Base-by-base conservation (phyloP, 176 grass and related monocot genomes). In the Melocanna baccifera region DNA sequence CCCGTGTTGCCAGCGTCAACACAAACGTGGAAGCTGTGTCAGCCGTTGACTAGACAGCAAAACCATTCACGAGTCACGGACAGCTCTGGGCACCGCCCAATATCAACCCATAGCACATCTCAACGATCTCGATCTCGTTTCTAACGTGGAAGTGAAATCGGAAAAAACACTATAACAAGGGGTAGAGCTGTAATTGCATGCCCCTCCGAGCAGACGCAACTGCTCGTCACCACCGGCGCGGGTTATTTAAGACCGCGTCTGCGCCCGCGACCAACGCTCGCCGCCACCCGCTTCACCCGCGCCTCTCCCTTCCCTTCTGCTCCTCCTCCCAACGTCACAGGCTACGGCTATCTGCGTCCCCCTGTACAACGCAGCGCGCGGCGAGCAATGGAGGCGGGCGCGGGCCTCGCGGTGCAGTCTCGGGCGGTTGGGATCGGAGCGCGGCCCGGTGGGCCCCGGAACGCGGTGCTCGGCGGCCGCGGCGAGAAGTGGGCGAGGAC, bases 361-460 rank as follows among this genome's bases (percentile, higher is more conserved):
- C 12, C 64, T 23, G 14, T 25, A 25, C 52, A 41, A 5, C 37
- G 7, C 53, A 53, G 62, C 12, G 45, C 23, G 25, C 64, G 12
- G 48, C 48, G 14, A 15, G 65, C 62, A 64, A 88, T 88, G 86
- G 86, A 88, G 86, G 78, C 70, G 15, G 25, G 32, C 14, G 72
- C 72, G 50, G 71, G 85, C 28, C n/a, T 87, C 16, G 74, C 74
- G 56, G 55, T 79, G 81, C 74, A 56, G 46, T 20, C 81, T 36
- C 81, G 67, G 46, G 67, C 67, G 9, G 48, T 46, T 20, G 47
- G 12, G 53, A 18, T 22, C 50, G 78, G 69, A 1, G 3, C 7
- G 7, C 62, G 46, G 4, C 22, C 55, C 84, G 9, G 12, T 0
- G 67, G 56, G 73, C 45, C 34, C 55, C 64, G 72, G 65, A 71